phyloP scores from a whole-genome alignment of 345 rosid species.

The Psidium friedrichsthalianum region DNA sequence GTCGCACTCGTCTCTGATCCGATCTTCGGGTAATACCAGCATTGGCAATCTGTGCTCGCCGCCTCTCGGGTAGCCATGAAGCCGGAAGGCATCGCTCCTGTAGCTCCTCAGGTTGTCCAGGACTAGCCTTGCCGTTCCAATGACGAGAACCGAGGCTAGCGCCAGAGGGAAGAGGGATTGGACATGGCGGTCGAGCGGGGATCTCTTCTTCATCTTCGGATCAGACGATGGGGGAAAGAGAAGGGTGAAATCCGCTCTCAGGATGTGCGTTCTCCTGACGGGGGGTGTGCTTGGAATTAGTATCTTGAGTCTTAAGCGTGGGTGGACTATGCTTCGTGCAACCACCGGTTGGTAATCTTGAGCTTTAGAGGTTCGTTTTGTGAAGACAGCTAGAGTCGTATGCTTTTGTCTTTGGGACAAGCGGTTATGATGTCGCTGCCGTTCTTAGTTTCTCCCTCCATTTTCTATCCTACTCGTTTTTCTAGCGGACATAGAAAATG shows the following conservation, averaged over 20 bases:
- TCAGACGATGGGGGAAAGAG: background rate
- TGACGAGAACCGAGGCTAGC: conserved; percentile 35
- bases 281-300: background rate
- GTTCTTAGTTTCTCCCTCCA: background rate
- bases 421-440: background rate
- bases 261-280: background rate
- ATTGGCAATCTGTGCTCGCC: conserved; percentile 14
- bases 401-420: background rate
- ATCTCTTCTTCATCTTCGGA: conserved; percentile 10
- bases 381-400: background rate
- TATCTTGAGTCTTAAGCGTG: background rate
- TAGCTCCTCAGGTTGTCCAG: conserved; percentile 46
- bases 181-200: conserved; percentile 30
- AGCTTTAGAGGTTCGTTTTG: background rate
- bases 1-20: conserved; percentile 49
- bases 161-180: conserved; percentile 49
- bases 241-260: background rate
- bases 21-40: conserved; percentile 40
- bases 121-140: conserved; percentile 40
- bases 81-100: conserved; percentile 19
- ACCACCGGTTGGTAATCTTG: conserved; percentile 1
- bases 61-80: conserved; percentile 12
- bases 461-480: background rate
- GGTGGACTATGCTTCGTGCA: background rate
- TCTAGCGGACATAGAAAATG: background rate